Base-by-base conservation (phyloP, 768 basidiomycete species). In the Lentinula guzmanii region DNA sequence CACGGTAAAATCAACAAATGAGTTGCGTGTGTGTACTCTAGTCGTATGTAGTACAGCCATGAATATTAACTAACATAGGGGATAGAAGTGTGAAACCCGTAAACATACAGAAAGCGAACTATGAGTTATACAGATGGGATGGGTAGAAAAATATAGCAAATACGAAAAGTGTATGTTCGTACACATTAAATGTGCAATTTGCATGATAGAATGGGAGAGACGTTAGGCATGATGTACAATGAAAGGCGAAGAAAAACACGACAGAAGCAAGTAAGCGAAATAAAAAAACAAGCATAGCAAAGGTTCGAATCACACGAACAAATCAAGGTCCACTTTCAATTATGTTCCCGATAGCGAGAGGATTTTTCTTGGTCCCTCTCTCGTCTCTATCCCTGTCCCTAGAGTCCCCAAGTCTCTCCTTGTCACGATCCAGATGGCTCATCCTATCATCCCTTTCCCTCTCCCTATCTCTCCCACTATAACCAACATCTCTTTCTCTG, bases 331-430 rank as follows among this genome's bases (percentile, higher is more conserved):
- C 46, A 41, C 51, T 15, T n/a, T 60, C 51, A 18, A 60, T 39
- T 24, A 60, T 60, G 31, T 52, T 60, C 2, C 59, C 59, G 18
- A 60, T 60, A 9, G 50, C 51, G 16, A 60, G 37, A n/a, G 59
- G 59, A 15, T 60, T 60, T 28, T 60, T 60, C 51, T 60, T 60
- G 11, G 31, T 5, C 4, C 59, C 41, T 43, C 50, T 42, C 33
- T 59, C 58, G 18, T 59, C 58, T 18, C 58, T 50, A n/a, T 41
- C 58, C 18, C 58, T 52, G n/a, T 52, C 51, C 59, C 28, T 50
- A 10, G 28, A 31, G 35, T 59, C 46, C 6, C 41, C 31, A 43
- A 11, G 35, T 21, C 28, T 50, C 13, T 41, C 54, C 15, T 35
- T 41, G 10, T 41, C 54, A 9, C 52, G 13, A 18, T 43, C 54